phyloP scores from a whole-genome alignment of 768 basidiomycete genomes.

The Boletus sp. region DNA sequence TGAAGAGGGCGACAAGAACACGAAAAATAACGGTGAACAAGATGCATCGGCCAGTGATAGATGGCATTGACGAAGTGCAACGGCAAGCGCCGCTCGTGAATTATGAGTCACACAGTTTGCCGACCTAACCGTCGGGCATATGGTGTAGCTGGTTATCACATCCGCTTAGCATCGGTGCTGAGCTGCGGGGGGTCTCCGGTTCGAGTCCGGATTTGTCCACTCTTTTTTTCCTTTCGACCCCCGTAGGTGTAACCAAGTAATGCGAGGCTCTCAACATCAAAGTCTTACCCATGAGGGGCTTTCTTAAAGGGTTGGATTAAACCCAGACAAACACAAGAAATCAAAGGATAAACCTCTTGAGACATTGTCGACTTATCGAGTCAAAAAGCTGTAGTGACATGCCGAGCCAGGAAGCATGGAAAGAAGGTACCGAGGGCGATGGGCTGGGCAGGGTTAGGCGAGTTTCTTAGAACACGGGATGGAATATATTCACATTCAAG shows the following conservation, averaged over 20 bases:
- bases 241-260: too few species aligned
- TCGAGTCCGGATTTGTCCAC: conserved; percentile 41
- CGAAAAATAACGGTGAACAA: too few species aligned
- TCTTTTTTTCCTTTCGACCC: background rate
- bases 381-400: too few species aligned
- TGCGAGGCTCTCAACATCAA: too few species aligned
- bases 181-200: conserved; percentile 39
- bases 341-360: too few species aligned
- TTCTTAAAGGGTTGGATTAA: too few species aligned
- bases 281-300: too few species aligned
- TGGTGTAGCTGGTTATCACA: conserved; percentile 42
- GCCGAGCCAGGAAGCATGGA: too few species aligned
- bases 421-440: background rate
- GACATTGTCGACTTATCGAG: too few species aligned
- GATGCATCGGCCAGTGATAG: too few species aligned
- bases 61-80: background rate
- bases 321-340: too few species aligned
- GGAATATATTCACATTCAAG: background rate
- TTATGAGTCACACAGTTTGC: background rate
- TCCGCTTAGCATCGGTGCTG: conserved; percentile 34
- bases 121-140: conserved; percentile 24
- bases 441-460: background rate
- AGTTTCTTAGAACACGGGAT: background rate
- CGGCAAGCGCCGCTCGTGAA: background rate
- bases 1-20: conserved; percentile 61